Percentiles rank a stretch among this genome's conserved stretches.
Evolutionary conservation across 2,329 filamentous ascomycete species (phyloP).

Genomic region (Colletotrichum tabaci): DNA sequence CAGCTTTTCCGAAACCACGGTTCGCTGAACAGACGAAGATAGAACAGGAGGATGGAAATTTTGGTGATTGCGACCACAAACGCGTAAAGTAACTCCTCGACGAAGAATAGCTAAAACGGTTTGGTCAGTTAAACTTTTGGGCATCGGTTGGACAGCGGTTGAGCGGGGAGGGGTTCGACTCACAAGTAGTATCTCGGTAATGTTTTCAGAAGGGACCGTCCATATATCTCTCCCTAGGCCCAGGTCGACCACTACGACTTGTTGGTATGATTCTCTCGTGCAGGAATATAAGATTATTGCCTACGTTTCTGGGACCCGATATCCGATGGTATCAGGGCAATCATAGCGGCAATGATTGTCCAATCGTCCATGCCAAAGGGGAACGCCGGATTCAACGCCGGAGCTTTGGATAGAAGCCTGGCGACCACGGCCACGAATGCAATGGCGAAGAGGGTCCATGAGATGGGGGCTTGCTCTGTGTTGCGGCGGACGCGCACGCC

Average conservation of each 20-base stretch:
- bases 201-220: conserved; percentile 24
- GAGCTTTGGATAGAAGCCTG: conserved; percentile 10
- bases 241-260: conserved; percentile 1
- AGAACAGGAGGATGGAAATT: conserved; percentile 27
- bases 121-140: not conserved
- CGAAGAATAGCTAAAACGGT: conserved; percentile 16
- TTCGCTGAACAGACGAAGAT: conserved; percentile 20
- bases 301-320: conserved; percentile 19
- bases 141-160: no score
- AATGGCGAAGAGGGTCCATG: conserved; percentile 21
- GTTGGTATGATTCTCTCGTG: no score
- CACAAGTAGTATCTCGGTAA: conserved; percentile 30
- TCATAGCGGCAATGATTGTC: conserved; percentile 17
- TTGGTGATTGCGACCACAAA: conserved; percentile 27
- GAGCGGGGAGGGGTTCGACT: not conserved
- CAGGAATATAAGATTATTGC: not conserved
- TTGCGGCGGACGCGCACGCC: conserved; percentile 17
- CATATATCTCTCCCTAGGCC: conserved; percentile 27
- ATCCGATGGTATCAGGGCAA: conserved; percentile 7
- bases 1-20: conserved; percentile 19
- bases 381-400: conserved; percentile 20
- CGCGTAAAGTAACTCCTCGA: conserved; percentile 25
- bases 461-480: conserved; percentile 15
- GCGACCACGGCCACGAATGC: conserved; percentile 11
- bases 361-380: conserved; percentile 22